Percentiles rank a stretch among this genome's conserved stretches.
phyloP scores from a whole-genome alignment of 1,284 basidiomycete species.

The Mycosarcoma mackinlayi region DNA sequence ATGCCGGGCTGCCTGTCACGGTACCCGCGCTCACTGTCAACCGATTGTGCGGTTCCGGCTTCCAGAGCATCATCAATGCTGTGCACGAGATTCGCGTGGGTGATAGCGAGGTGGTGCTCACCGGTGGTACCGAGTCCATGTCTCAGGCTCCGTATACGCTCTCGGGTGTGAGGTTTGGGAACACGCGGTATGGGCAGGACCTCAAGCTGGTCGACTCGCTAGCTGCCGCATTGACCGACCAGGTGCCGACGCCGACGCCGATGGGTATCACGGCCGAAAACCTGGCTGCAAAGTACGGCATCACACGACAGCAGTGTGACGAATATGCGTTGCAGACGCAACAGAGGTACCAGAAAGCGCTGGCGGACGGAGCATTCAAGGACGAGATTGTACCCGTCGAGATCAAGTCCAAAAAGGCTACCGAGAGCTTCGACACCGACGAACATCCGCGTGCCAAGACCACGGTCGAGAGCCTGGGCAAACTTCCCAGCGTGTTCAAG shows the following conservation, averaged over 20 bases:
- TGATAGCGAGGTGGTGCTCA: constrained; percentile 85
- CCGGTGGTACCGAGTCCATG: constrained; percentile 98
- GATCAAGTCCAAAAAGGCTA: constrained; percentile 66
- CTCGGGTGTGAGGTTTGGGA: constrained; percentile 68
- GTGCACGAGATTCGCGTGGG: constrained; percentile 89
- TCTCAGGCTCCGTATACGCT: constrained; percentile 80
- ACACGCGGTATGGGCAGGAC: constrained; percentile 71
- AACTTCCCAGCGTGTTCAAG: constrained; percentile 87
- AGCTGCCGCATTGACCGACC: constrained; percentile 72
- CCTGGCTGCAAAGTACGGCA: constrained; percentile 84
- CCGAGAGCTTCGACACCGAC: constrained; percentile 68
- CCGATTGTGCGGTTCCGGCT: constrained; percentile 92
- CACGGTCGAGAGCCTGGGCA: constrained; percentile 89
- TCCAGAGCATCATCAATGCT: constrained; percentile 94
- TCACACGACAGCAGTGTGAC: constrained; percentile 87
- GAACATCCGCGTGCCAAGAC: constrained; percentile 78
- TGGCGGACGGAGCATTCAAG: constrained; percentile 70
- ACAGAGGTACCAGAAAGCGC: constrained; percentile 69
- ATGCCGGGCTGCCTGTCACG: constrained; percentile 75
- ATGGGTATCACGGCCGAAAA: constrained; percentile 83
- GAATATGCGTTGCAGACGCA: constrained; percentile 69
- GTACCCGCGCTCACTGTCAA: constrained; percentile 73
- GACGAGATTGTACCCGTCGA: constrained; percentile 69
- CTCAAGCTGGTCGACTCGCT: constrained; percentile 73
- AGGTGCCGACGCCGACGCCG: constrained; percentile 71